Base-by-base conservation (phyloP, 371 early-diverging fungal species). In the Batrachochytrium dendrobatidis region DNA sequence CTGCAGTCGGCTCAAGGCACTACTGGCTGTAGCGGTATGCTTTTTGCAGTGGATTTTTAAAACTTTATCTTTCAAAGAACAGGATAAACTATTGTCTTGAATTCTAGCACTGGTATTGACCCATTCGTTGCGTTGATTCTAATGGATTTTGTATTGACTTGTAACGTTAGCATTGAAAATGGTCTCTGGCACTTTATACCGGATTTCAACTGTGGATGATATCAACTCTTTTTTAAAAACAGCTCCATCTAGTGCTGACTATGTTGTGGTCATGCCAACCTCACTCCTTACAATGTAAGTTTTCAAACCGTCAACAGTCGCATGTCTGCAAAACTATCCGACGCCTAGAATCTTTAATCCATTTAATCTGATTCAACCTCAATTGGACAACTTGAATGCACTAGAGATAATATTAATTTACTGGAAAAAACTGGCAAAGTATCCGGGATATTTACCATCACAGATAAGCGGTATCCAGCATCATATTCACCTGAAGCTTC, bases 151-250 rank as follows among this genome's bases (percentile, higher is more conserved):
- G n/a, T n/a, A n/a, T n/a, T n/a, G n/a, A n/a, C n/a, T n/a, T n/a
- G n/a, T n/a, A n/a, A n/a, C n/a, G n/a, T n/a, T n/a, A n/a, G n/a
- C n/a, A n/a, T n/a, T n/a, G n/a, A n/a, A n/a, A n/a, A n/a, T n/a
- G n/a, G n/a, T n/a, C n/a, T n/a, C 72, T 24, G 90, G 90, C 10
- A 73, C 87, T 3, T 63, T 89, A 24, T 86, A 82, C 59, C 71
- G 66, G 55, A 62, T 82, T 1, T 59, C 73, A 8, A 75, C 73
- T 8, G 73, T 73, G 29, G 64, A 63, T 17, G 86, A 83, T 17
- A 60, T 89, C 17, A 61, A 73, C 5, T 50, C 63, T 5, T 84
- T 87, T 65, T 49, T 69, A 12, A 61, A 29, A 18, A 34, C 62
- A 28, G 50, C 56, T 0, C 67, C 64, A 0, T 52, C 73, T 1